A percentile compares a stretch with the other conserved stretches of the same genome.
Evolutionary conservation across 1,284 basidiomycete genomes (phyloP).

Genomic region (Anthracocystis panici-leucophaei): DNA sequence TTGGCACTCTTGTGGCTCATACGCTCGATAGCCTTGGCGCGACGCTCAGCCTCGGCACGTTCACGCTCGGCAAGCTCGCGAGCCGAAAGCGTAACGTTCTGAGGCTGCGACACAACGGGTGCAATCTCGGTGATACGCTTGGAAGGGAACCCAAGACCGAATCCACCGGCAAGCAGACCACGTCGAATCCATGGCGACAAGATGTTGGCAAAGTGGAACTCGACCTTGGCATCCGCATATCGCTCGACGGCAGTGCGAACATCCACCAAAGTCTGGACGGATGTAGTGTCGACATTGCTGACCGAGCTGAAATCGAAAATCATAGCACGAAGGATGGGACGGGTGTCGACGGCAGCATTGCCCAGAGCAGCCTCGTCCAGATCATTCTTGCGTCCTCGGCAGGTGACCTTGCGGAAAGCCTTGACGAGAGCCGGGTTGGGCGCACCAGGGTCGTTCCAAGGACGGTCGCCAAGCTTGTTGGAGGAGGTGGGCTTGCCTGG

Average conservation of each 20-base stretch:
- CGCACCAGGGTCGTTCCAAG: constrained; percentile 90
- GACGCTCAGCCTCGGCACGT: constrained; percentile 29
- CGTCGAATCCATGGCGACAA: constrained; percentile 90
- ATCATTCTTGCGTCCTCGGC: constrained; percentile 34
- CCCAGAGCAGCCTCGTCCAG: constrained; percentile 51
- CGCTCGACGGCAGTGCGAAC: constrained; percentile 86
- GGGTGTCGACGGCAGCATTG: constrained; percentile 72
- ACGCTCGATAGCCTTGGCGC: constrained; percentile 44
- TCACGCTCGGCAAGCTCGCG: constrained; percentile 39
- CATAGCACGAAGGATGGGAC: constrained; percentile 80
- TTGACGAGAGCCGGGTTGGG: constrained; percentile 57
- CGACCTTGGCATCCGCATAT: constrained; percentile 82
- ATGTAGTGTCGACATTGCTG: constrained; percentile 78
- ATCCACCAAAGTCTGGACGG: constrained; percentile 90
- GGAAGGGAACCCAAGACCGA: constrained; percentile 45
- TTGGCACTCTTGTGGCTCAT: constrained; percentile 43
- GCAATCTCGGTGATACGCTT: constrained; percentile 59
- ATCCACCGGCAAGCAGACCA: constrained; percentile 52
- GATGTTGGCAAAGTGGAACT: constrained; percentile 89
- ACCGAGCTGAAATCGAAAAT: constrained; percentile 91
- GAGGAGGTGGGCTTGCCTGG: constrained; percentile 73
- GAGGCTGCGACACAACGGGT: constrained; percentile 77
- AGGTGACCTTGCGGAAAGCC: constrained; percentile 45
- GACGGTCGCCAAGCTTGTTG: constrained; percentile 75
- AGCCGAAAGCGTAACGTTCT: constrained; percentile 30